Conservation (phyloP, 768 basidiomycete species). For the Calocera viscosa region DNA sequence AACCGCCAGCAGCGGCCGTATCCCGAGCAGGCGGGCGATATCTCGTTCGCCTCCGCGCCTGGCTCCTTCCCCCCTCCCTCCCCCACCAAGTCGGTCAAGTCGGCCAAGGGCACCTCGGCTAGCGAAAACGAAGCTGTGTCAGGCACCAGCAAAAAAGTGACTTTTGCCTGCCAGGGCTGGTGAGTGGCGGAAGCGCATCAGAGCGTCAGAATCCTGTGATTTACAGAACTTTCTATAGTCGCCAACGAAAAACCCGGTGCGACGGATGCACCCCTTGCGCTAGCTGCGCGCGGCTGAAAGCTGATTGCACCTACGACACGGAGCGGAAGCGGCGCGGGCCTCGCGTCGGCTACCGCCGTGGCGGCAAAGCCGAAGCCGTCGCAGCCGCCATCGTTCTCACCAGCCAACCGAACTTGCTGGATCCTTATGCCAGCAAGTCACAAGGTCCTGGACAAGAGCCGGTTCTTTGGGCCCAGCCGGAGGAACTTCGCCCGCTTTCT, state of each 20-base stretch:
- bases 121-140: background rate
- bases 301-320: background rate
- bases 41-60: background rate
- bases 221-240: background rate
- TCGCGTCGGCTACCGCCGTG: slow-evolving; percentile 7
- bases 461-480: slow-evolving; percentile 4
- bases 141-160: background rate
- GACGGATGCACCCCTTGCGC: slow-evolving; percentile 6
- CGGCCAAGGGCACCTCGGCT: slow-evolving; percentile 2
- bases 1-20: slow-evolving; percentile 2
- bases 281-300: background rate
- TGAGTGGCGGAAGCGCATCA: background rate
- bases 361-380: slow-evolving; percentile 6
- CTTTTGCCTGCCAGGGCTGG: slow-evolving; percentile 7
- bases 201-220: background rate
- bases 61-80: background rate
- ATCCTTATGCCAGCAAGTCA: slow-evolving; percentile 2
- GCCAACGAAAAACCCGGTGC: slow-evolving; percentile 4
- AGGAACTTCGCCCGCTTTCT: slow-evolving; percentile 7
- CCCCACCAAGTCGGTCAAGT: background rate
- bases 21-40: background rate
- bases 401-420: background rate
- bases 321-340: slow-evolving; percentile 7
- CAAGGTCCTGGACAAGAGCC: background rate
- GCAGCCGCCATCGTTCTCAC: background rate